Evolutionary conservation across 441 rosid genomes (phyloP), one percentile per base, ranked within the genome.

Genomic region (Adansonia madagascariensis): DNA sequence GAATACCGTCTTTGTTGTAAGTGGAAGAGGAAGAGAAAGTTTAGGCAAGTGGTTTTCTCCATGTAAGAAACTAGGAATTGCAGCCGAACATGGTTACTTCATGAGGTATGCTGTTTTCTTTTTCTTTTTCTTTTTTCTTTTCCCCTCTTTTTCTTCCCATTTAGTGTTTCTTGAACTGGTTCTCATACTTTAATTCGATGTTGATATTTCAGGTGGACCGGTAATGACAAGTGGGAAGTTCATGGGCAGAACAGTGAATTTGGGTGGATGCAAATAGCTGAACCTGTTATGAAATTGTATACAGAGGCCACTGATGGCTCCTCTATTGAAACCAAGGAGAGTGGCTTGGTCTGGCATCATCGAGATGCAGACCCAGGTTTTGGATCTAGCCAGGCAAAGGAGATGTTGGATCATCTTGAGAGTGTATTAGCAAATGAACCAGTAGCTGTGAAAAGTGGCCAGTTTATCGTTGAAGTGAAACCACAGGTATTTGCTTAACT

Each of bases 221-320:
- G 77, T 0, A 71, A 85, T 53, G 61, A 80, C 9, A 83, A 81
- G 5, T 91, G 95, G 95, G 87, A 81, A 78, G 80, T 27, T 39
- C 87, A 85, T 75, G 85, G 93, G 67, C 92, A 88, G 81, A 65
- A 69, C 67, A 71, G 35, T 79, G 95, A 91, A 71, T 88, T 84
- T 84, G 91, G 93, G 63, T 91, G 95, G 95, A 85, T 84, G 53
- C 87, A 88, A 59, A 89, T 89, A 35, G 93, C 91, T 12, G 89
- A 91, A 74, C 95, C 95, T 68, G 90, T 91, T 71, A 88, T 91
- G 93, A 85, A 91, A 46, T 68, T 89, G 75, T 91, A 91, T 77
- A 91, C 93, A 31, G 95, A 91, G 77, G 57, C 95, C 64, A 91
- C 95, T 24, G 95, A 91, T 81, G 95, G 95, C 70, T 91, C 95